Base-by-base conservation (phyloP, 306 rosid species). In the Vicia villosa region DNA sequence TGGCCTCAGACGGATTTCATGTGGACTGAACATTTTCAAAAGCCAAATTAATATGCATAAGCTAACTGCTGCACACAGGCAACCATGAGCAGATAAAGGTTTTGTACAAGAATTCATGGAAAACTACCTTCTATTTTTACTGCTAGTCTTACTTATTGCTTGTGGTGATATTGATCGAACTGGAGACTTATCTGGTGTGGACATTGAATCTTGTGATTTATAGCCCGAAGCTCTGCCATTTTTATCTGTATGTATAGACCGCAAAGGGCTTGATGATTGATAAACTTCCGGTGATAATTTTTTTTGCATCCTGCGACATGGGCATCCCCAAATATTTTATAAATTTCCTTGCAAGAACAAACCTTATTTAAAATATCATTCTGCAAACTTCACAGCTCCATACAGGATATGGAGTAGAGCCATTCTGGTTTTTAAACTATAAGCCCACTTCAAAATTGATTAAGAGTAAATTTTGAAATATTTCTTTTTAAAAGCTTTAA, bases 91-190 rank as follows among this genome's bases (percentile, higher is more conserved):
- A 68, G 50, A 46, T 28, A 68, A 70, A 51, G 42, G 20, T 49
- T 56, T 46, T 8, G 41, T 13, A 54, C 28, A 14, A 69, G 20
- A 64, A 65, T 8, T 49, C 42, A 55, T 73, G 55, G 77, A 55
- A 51, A 66, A 36, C 45, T 79, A 87, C 97, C 91, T 87, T 77
- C 84, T 76, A 63, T 82, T 85, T 66, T 70, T 88, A 59, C 78
- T 78, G 59, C 60, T 49, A 66, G 80, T 41, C 72, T 70, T 63
- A 42, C 70, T 89, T 67, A 86, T 79, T 26, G 59, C 74, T 46
- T 46, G 76, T 71, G 90, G 83, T 69, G 95, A 80, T 70, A 68
- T 71, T 63, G 90, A 55, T 20, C 20, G 57, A 62, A 32, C 22
- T 24, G 79, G 89, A 63, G 89, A 86, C 79, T 78, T 80, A 20